phyloP scores from a whole-genome alignment of 2,329 filamentous ascomycete species.

The Stachybotrys chartarum region DNA sequence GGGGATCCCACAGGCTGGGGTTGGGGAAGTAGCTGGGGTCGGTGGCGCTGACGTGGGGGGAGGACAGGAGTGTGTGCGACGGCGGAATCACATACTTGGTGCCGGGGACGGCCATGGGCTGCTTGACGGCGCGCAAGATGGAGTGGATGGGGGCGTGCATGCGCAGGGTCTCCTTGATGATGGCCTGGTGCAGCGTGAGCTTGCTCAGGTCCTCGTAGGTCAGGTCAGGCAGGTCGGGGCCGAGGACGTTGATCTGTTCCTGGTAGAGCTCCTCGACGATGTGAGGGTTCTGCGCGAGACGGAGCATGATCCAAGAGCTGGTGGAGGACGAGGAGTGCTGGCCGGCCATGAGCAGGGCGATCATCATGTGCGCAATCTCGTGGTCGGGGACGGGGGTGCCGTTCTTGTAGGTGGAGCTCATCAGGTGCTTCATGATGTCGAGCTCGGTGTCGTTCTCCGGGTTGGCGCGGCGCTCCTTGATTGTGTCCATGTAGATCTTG shows the following conservation, averaged over 20 bases:
- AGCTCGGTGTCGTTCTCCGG: slow-evolving; percentile 43
- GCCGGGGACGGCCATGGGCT: slow-evolving; percentile 74
- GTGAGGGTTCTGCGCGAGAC: slow-evolving; percentile 68
- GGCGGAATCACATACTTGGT: slow-evolving; percentile 79
- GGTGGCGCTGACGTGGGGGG: slow-evolving; percentile 73
- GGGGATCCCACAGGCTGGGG: slow-evolving; percentile 77
- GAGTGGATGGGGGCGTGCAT: slow-evolving; percentile 91
- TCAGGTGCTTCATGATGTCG: slow-evolving; percentile 88
- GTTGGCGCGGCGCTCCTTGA: slow-evolving; percentile 58
- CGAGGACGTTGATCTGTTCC: slow-evolving; percentile 71
- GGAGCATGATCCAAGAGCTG: slow-evolving; percentile 77
- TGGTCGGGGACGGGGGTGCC: slow-evolving; percentile 71
- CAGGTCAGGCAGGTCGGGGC: slow-evolving; percentile 66
- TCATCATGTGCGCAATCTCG: slow-evolving; percentile 90
- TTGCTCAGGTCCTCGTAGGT: slow-evolving; percentile 71
- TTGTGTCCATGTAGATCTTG: slow-evolving; percentile 75
- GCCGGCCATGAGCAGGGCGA: slow-evolving; percentile 84
- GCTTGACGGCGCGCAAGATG: slow-evolving; percentile 87
- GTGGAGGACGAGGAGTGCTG: slow-evolving; percentile 86
- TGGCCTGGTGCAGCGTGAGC: slow-evolving; percentile 73
- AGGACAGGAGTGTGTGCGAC: slow-evolving; percentile 73
- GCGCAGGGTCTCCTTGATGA: slow-evolving; percentile 87
- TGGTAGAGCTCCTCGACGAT: slow-evolving; percentile 75
- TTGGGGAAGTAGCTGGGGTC: slow-evolving; percentile 74
- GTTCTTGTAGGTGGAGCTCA: slow-evolving; percentile 80